phyloP scores from a whole-genome alignment of 208 protist species.

The Kentomonas sorsogonicus region DNA sequence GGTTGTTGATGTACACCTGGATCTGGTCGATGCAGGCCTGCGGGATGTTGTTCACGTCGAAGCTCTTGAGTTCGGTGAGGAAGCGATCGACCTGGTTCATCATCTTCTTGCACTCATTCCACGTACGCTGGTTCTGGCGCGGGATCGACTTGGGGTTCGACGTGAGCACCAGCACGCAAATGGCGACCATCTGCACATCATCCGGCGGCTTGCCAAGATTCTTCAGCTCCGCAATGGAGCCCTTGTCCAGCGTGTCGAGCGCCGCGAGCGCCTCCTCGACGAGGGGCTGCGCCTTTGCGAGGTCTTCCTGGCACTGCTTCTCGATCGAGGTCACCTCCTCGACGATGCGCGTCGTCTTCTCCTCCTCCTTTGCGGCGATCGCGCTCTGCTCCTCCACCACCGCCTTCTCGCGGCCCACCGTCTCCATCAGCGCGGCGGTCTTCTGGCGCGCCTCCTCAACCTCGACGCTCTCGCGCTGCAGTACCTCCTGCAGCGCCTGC shows the following conservation, averaged over 20 bases:
- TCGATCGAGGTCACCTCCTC: conserved; percentile 88
- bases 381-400: conserved; percentile 94
- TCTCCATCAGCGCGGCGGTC: conserved; percentile 92
- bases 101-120: conserved; percentile 96
- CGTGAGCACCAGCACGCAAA: conserved; percentile 93
- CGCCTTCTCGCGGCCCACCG: conserved; percentile 93
- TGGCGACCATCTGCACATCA: conserved; percentile 94
- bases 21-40: conserved; percentile 93
- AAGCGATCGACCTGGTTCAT: conserved; percentile 96
- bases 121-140: conserved; percentile 87
- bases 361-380: conserved; percentile 93
- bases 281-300: conserved; percentile 91
- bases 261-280: conserved; percentile 94
- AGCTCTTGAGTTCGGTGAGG: conserved; percentile 89
- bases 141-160: conserved; percentile 88
- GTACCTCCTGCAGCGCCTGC: conserved; percentile 83
- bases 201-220: conserved; percentile 94
- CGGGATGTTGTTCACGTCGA: conserved; percentile 96
- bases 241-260: conserved; percentile 97
- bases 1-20: conserved; percentile 90
- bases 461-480: conserved; percentile 89
- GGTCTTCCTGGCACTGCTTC: conserved; percentile 82
- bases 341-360: conserved; percentile 95
- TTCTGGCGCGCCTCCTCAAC: conserved; percentile 94
- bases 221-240: conserved; percentile 96